Evolutionary conservation across 768 basidiomycete species (phyloP).

Genomic region (Hortiboletus flavorubellus): DNA sequence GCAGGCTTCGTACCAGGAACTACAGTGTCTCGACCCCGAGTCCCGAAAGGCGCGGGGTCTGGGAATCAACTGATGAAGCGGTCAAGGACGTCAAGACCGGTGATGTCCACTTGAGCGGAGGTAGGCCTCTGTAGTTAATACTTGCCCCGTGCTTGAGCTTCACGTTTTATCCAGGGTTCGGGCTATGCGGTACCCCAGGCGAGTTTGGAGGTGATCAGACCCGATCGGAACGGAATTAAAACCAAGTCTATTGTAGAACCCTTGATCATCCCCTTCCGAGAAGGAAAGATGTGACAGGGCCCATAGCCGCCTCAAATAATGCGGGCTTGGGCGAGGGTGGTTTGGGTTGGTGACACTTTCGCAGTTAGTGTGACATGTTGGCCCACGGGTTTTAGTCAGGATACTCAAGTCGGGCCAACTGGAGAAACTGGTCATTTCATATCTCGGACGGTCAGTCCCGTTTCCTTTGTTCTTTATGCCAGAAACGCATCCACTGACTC

Average conservation of each 20-base stretch:
- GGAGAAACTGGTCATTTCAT: slow-evolving; percentile 79
- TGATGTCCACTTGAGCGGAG: slow-evolving; percentile 72
- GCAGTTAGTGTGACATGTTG: not conserved
- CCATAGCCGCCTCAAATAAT: slow-evolving; percentile 86
- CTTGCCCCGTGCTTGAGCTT: not conserved
- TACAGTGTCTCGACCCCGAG: slow-evolving; percentile 5
- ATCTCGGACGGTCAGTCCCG: slow-evolving; percentile 67
- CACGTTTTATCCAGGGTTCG: slow-evolving; percentile 59
- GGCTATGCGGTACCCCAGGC: slow-evolving; percentile 84
- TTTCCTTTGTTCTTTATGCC: not conserved
- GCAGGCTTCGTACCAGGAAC: not conserved
- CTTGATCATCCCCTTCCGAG: slow-evolving; percentile 66
- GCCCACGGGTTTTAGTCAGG: slow-evolving; percentile 45
- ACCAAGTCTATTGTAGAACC: slow-evolving; percentile 50
- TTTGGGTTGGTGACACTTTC: slow-evolving; percentile 44
- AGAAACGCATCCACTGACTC: not conserved
- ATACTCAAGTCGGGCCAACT: slow-evolving; percentile 72
- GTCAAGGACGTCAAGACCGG: slow-evolving; percentile 80
- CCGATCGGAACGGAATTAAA: not conserved
- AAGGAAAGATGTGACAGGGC: slow-evolving; percentile 61
- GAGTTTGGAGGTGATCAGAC: slow-evolving; percentile 3
- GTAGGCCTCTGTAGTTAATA: slow-evolving; percentile 43
- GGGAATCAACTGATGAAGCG: slow-evolving; percentile 74
- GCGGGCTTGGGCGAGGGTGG: slow-evolving; percentile 68
- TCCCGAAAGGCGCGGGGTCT: slow-evolving; percentile 53